These are phyloP conservation scores for Candida ulmi DNA, from an alignment of 805 yeast genomes.

Conservation along the genomic window DNA sequence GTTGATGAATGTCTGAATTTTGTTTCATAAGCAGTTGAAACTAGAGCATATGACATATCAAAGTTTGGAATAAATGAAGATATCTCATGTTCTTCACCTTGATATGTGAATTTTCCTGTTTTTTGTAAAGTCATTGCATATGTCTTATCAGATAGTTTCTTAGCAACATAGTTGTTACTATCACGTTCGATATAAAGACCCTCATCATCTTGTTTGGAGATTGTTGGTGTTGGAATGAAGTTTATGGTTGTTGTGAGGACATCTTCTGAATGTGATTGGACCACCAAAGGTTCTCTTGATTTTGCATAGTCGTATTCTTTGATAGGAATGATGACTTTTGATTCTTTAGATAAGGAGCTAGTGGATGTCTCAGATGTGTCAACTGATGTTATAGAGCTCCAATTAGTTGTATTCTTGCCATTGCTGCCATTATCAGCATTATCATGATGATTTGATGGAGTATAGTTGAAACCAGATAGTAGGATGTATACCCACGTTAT, in stretches of 20 bases:
- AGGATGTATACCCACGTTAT: constrained; percentile 5
- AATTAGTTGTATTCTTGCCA: background rate
- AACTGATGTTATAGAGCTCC: background rate
- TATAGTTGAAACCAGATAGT: background rate
- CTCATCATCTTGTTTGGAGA: constrained; percentile 32
- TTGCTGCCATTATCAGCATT: too few relatives aligned
- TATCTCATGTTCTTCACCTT: constrained; percentile 34
- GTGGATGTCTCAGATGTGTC: background rate
- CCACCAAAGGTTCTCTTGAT: constrained; percentile 7
- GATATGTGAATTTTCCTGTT: constrained; percentile 33
- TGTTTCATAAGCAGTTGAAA: constrained; percentile 42
- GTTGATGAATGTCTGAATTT: constrained; percentile 70
- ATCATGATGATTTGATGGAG: background rate
- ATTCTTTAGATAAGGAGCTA: too few relatives aligned
- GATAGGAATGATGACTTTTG: background rate
- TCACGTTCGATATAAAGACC: constrained; percentile 33
- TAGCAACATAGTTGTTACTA: constrained; percentile 20
- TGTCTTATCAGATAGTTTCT: constrained; percentile 25
- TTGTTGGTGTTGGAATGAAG: constrained; percentile 22
- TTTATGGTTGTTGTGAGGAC: constrained; percentile 11
- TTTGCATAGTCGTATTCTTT: constrained; percentile 6
- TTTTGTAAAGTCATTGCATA: constrained; percentile 20
- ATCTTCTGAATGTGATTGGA: constrained; percentile 1
- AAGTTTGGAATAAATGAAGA: constrained; percentile 39
- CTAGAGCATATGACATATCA: constrained; percentile 42